These are phyloP conservation scores for Yamadazyma dendronema DNA, from an alignment of 1,139 yeast species.

Conservation along the genomic window DNA sequence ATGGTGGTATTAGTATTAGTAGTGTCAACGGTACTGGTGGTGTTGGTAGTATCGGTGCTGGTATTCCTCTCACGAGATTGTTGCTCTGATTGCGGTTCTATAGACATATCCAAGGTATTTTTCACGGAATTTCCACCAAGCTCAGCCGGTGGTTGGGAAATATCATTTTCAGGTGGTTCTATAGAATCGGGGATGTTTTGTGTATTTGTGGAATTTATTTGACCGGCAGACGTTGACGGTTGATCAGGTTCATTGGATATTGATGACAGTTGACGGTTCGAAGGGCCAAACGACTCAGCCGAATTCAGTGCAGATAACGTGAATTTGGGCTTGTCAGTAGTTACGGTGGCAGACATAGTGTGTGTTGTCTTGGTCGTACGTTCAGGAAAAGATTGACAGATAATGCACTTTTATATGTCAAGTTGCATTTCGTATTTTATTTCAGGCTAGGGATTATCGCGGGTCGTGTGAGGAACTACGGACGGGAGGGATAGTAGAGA, in stretches of 20 bases:
- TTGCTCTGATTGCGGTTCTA: background rate
- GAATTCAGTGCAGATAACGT: slow-evolving; percentile 6
- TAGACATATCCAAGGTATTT: background rate
- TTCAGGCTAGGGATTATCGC: slow-evolving; percentile 1
- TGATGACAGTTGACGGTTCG: background rate
- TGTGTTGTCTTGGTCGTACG: background rate
- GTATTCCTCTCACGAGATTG: background rate
- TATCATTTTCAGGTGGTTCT: background rate
- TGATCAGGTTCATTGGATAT: too few species aligned
- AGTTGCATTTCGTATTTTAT: background rate
- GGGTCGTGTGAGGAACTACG: slow-evolving; percentile 4
- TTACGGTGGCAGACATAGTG: slow-evolving; percentile 4
- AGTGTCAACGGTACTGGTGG: background rate
- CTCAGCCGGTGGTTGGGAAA: background rate
- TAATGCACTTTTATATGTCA: background rate
- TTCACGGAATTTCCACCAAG: background rate
- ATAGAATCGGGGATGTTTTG: too few species aligned
- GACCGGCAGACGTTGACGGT: too few species aligned
- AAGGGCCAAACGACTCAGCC: slow-evolving; percentile 3
- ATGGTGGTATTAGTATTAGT: background rate
- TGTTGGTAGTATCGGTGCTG: background rate
- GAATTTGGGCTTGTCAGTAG: slow-evolving; percentile 6
- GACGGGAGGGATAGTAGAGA: background rate
- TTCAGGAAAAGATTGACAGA: background rate
- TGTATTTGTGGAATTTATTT: too few species aligned